Base-by-base conservation (phyloP, 495 filamentous ascomycete genomes). In the Talaromyces ruber region DNA sequence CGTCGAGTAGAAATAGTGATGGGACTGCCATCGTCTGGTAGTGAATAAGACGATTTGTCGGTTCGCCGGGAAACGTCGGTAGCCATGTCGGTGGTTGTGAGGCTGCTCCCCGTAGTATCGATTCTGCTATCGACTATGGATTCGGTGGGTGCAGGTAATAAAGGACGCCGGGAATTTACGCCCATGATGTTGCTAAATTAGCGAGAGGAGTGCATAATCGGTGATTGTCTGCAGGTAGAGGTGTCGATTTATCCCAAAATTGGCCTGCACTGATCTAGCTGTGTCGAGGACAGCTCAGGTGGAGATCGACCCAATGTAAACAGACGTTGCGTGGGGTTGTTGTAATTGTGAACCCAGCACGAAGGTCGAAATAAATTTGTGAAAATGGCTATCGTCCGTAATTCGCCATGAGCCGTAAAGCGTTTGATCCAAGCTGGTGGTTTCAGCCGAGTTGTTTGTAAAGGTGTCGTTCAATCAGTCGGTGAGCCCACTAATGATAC, bases 1-100 rank as follows among this genome's bases (percentile, higher is more conserved):
- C 82, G 83, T 63, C 81, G 78, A 63, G 92, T 93, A 67, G 87
- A 67, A 67, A 98, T 93, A 58, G 90, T 97, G 66, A 98, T 83
- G 43, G 91, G 90, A 63, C 89, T 92, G 68, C 94, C 95, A 85
- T 99, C 93, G 74, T 96, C 93, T 25, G 92, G 94, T 61, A 99
- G 85, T 53, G 89, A 93, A 77, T 95, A 97, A 59, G 90, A 88
- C 57, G 88, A 88, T 77, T 84, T 84, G 76, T 90, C 88, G 73
- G 88, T 91, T 67, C 84, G 82, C 67, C 89, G 88, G 71, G 89
- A 92, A 67, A 90, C 65, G 73, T 88, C 85, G 67, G 86, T 89
- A 65, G 85, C 91, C 69, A 93, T 77, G 77, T 96, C 92, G 74
- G 84, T 88, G 52, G 79, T 78, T 61, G 80, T 82, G 59, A 81